Evolutionary conservation across 495 filamentous ascomycete genomes (phyloP).

Genomic region (Sphaerosporella brunnea): DNA sequence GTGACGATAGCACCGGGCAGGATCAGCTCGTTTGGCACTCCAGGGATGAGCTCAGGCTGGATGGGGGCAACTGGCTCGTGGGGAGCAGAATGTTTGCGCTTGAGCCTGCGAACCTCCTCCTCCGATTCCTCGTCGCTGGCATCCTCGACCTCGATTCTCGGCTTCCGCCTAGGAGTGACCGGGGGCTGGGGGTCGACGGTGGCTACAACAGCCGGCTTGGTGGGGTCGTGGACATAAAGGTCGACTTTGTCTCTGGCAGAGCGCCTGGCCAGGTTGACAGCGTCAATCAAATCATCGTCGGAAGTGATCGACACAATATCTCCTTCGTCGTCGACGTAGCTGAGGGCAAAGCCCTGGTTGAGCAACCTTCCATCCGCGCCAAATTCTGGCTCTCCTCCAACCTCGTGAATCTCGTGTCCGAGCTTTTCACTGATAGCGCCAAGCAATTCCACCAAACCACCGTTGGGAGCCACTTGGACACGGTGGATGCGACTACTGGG

Average conservation of each 20-base stretch:
- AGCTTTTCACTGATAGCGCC: slow-evolving; percentile 66
- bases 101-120: slow-evolving; percentile 31
- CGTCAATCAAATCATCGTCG: slow-evolving; percentile 79
- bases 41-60: slow-evolving; percentile 51
- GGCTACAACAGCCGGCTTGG: slow-evolving; percentile 55
- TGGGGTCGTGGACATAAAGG: slow-evolving; percentile 86
- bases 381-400: slow-evolving; percentile 61
- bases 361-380: slow-evolving; percentile 61
- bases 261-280: slow-evolving; percentile 64
- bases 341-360: slow-evolving; percentile 73
- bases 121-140: slow-evolving; percentile 42
- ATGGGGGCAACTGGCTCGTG: slow-evolving; percentile 25
- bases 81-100: slow-evolving; percentile 24
- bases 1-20: slow-evolving; percentile 91
- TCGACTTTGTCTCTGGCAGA: slow-evolving; percentile 79
- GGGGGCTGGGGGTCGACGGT: slow-evolving; percentile 50
- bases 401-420: slow-evolving; percentile 64
- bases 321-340: slow-evolving; percentile 93
- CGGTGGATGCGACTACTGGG: slow-evolving; percentile 90
- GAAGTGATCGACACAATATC: slow-evolving; percentile 97
- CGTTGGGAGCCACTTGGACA: slow-evolving; percentile 61
- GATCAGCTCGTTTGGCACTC: slow-evolving; percentile 85
- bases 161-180: slow-evolving; percentile 32
- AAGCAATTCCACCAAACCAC: slow-evolving; percentile 69
- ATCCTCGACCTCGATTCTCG: slow-evolving; percentile 39